These are phyloP conservation scores for Pseudozyma sp. DNA, from an alignment of 1,284 basidiomycete genomes.

Conservation along the genomic window DNA sequence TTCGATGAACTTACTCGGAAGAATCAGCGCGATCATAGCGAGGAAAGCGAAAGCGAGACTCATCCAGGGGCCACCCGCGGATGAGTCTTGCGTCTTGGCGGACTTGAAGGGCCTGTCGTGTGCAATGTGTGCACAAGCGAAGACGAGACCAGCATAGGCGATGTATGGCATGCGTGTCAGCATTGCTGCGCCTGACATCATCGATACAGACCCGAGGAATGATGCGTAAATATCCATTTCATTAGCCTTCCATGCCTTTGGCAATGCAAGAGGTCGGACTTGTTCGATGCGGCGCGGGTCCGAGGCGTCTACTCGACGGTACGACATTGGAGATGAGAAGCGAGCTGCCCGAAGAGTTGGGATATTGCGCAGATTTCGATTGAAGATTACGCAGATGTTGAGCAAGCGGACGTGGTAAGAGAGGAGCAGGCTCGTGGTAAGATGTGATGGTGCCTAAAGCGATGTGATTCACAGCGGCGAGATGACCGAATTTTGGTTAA, in stretches of 20 bases:
- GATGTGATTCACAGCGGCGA: too few relatives aligned
- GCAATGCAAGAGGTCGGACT: slow-evolving; percentile 23
- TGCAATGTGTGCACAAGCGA: slow-evolving; percentile 49
- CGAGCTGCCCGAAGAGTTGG: too few relatives aligned
- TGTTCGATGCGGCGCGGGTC: slow-evolving; percentile 39
- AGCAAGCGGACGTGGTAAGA: not conserved
- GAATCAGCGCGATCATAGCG: slow-evolving; percentile 31
- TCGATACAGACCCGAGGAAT: slow-evolving; percentile 34
- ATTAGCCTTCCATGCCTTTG: slow-evolving; percentile 31
- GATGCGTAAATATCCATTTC: slow-evolving; percentile 46
- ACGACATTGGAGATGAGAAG: too few relatives aligned
- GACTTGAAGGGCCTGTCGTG: slow-evolving; percentile 54
- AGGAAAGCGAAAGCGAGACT: slow-evolving; percentile 34
- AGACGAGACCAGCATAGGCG: slow-evolving; percentile 49
- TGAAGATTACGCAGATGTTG: not conserved
- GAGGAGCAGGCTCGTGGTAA: too few relatives aligned
- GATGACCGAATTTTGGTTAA: too few relatives aligned
- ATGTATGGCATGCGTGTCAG: slow-evolving; percentile 32
- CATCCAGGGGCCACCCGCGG: slow-evolving; percentile 41
- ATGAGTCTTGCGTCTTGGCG: slow-evolving; percentile 25
- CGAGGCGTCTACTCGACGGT: slow-evolving; percentile 31
- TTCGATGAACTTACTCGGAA: slow-evolving; percentile 37
- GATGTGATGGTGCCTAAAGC: too few relatives aligned
- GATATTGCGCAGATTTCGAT: too few relatives aligned
- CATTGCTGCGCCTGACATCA: slow-evolving; percentile 50